Conservation (phyloP, 1,284 basidiomycete species). For the Ceratobasidium sp. region DNA sequence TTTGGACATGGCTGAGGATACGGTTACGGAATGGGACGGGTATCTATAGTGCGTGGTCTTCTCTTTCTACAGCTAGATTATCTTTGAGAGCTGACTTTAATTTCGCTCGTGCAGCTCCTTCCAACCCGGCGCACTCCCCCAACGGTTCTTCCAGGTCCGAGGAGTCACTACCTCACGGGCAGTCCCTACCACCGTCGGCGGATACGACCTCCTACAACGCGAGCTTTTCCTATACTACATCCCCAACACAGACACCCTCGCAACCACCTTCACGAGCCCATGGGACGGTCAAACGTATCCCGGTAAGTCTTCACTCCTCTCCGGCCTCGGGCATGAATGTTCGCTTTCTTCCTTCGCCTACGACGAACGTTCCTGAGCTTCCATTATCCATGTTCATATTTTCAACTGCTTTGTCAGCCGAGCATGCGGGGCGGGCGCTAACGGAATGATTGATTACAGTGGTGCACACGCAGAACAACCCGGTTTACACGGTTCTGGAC, state of each 20-base stretch:
- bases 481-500: slow-evolving; percentile 31
- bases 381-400: not conserved
- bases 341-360: not conserved
- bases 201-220: slow-evolving; percentile 1
- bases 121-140: slow-evolving; percentile 29
- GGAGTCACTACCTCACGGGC: slow-evolving; percentile 34
- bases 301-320: slow-evolving; percentile 3
- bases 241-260: slow-evolving; percentile 9
- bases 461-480: slow-evolving; percentile 43
- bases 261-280: slow-evolving; percentile 27
- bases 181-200: slow-evolving; percentile 24
- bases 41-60: slow-evolving; percentile 19
- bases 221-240: slow-evolving; percentile 32
- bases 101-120: not conserved
- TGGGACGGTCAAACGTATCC: slow-evolving; percentile 39
- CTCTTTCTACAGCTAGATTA: not conserved
- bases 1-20: slow-evolving; percentile 42
- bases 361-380: not conserved
- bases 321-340: not conserved
- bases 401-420: slow-evolving; percentile 17
- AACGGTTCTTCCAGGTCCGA: slow-evolving; percentile 20
- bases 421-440: not conserved
- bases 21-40: slow-evolving; percentile 38
- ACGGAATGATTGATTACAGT: slow-evolving; percentile 6
- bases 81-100: not conserved